Percentiles rank a stretch among this genome's conserved stretches.
phyloP scores from a whole-genome alignment of 495 filamentous ascomycete genomes.

The Aspergillus kassunensis region DNA sequence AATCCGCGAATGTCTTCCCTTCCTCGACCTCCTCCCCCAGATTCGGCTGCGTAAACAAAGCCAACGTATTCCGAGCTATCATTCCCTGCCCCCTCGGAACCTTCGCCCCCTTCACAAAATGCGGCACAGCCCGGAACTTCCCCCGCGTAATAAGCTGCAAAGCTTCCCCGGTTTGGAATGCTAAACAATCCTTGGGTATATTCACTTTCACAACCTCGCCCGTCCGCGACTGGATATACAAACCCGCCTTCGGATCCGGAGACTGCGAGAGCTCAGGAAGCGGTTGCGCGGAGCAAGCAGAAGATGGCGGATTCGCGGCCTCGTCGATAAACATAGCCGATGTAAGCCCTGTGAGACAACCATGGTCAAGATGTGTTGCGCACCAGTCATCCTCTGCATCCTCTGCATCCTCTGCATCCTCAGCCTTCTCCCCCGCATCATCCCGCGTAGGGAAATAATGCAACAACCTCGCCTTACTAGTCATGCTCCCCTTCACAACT shows the following conservation, averaged over 20 bases:
- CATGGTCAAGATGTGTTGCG: constrained; percentile 88
- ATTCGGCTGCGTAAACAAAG: constrained; percentile 97
- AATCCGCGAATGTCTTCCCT: constrained; percentile 76
- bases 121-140: constrained; percentile 88
- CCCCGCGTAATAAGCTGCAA: constrained; percentile 84
- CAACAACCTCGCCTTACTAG: constrained; percentile 86
- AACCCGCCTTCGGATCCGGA: constrained; percentile 77
- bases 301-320: constrained; percentile 38
- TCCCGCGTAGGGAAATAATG: constrained; percentile 73
- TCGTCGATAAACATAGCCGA: constrained; percentile 96
- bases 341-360: constrained; percentile 90
- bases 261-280: constrained; percentile 67
- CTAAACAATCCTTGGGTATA: constrained; percentile 86
- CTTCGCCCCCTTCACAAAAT: constrained; percentile 79
- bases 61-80: constrained; percentile 87
- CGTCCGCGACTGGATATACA: constrained; percentile 86
- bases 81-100: constrained; percentile 32
- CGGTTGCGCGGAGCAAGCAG: neutral
- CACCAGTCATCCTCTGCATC: constrained; percentile 89
- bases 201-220: constrained; percentile 77
- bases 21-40: constrained; percentile 76
- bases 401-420: constrained; percentile 15
- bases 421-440: neutral
- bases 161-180: constrained; percentile 94
- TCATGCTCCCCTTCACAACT: constrained; percentile 78